Conservation (phyloP, 176 grass and related monocot genomes). For the Microstegium vimineum region DNA sequence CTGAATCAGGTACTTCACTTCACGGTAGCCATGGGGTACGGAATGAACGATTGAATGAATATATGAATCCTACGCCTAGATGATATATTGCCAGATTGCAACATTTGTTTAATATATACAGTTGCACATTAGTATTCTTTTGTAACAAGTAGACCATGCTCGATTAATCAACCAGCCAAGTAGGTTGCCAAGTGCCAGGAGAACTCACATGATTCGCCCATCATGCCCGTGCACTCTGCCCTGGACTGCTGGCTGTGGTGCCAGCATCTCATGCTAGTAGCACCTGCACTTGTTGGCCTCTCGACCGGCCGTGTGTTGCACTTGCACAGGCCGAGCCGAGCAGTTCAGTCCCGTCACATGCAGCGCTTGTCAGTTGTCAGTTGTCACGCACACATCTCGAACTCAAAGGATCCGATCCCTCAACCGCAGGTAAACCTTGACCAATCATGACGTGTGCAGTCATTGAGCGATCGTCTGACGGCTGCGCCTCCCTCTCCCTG, state of each 20-base stretch:
- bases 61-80: neutral
- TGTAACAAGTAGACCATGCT: neutral
- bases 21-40: no score
- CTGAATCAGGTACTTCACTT: neutral
- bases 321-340: neutral
- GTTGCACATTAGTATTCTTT: neutral
- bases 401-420: no score
- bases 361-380: neutral
- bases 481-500: neutral
- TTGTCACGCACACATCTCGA: neutral
- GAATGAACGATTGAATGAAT: neutral
- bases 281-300: neutral
- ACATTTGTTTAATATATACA: neutral
- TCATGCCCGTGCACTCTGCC: conserved; percentile 15
- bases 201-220: conserved; percentile 37
- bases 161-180: conserved; percentile 14
- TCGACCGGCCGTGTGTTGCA: neutral
- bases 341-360: conserved; percentile 20
- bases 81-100: neutral
- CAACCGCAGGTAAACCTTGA: no score
- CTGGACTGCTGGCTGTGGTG: neutral
- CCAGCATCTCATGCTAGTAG: conserved; percentile 13
- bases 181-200: conserved; percentile 26
- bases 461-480: neutral
- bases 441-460: conserved; percentile 23